Conservation (phyloP, 2,329 filamentous ascomycete species). For the Fusarium hostae region DNA sequence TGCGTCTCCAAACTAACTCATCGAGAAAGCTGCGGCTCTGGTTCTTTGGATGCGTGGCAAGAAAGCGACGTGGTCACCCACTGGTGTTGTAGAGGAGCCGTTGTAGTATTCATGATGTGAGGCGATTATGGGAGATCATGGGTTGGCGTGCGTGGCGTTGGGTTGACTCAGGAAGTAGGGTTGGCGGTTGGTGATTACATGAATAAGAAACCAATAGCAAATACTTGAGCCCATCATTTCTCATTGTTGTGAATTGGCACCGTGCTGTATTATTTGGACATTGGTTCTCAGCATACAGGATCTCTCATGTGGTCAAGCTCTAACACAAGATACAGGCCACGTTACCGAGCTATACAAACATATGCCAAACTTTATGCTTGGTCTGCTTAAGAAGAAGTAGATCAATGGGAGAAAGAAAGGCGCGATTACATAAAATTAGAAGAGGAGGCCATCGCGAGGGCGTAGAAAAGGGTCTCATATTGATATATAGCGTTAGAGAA, state of each 20-base stretch:
- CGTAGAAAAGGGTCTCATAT: background rate
- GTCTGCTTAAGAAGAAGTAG: background rate
- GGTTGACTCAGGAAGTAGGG: background rate
- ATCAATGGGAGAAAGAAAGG: background rate
- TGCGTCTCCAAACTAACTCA: conserved; percentile 54
- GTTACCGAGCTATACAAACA: background rate
- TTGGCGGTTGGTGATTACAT: background rate
- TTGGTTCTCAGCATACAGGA: background rate
- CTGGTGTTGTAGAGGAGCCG: conserved; percentile 47
- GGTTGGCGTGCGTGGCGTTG: conserved; percentile 8
- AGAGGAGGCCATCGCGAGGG: too few relatives aligned
- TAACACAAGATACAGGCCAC: background rate
- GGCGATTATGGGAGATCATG: conserved; percentile 2
- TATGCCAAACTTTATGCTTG: background rate
- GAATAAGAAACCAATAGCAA: background rate
- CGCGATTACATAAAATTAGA: background rate
- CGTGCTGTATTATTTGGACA: background rate
- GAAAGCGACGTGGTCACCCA: conserved; percentile 45
- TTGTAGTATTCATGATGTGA: conserved; percentile 16
- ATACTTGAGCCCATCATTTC: background rate
- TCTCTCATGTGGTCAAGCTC: background rate
- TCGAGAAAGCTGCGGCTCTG: conserved; percentile 41
- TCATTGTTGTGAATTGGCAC: background rate
- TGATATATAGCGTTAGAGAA: background rate
- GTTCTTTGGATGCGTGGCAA: conserved; percentile 47